phyloP scores from a whole-genome alignment of 2,329 filamentous ascomycete species.

The Aureobasidium zeae region DNA sequence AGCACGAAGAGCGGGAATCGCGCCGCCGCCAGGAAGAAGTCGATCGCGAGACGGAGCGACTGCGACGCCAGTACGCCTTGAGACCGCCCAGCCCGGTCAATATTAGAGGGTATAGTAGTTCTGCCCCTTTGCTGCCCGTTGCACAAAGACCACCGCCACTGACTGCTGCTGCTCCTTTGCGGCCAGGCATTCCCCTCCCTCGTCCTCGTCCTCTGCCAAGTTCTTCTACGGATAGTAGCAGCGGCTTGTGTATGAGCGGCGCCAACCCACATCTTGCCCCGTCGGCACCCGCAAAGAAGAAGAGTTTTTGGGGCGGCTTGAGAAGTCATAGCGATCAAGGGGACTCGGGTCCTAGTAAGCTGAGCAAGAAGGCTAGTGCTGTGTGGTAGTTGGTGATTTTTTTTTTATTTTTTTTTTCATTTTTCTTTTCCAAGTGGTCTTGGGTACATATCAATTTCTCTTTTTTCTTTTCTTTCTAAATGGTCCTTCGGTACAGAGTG shows the following conservation, averaged over 20 bases:
- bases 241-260: slow-evolving; percentile 28
- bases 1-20: slow-evolving; percentile 55
- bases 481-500: too few relatives aligned
- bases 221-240: too few relatives aligned
- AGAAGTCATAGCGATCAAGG: slow-evolving; percentile 26
- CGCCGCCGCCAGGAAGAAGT: slow-evolving; percentile 44
- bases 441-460: not conserved
- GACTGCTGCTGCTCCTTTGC: slow-evolving; percentile 19
- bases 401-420: not conserved
- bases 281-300: slow-evolving; percentile 25
- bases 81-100: slow-evolving; percentile 1
- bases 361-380: slow-evolving; percentile 20
- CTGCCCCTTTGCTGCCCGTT: slow-evolving; percentile 9
- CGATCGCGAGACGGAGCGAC: slow-evolving; percentile 66
- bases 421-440: too few relatives aligned
- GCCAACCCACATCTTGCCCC: slow-evolving; percentile 21
- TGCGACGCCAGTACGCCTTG: slow-evolving; percentile 59
- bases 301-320: slow-evolving; percentile 31
- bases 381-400: slow-evolving; percentile 17
- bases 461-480: too few relatives aligned
- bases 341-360: slow-evolving; percentile 18
- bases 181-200: slow-evolving; percentile 21
- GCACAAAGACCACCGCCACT: slow-evolving; percentile 16
- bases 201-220: too few relatives aligned
- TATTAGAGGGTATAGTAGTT: slow-evolving; percentile 16